These are phyloP conservation scores for Pythium scleroteichum DNA, from an alignment of 352 stramenopile genomes.

Conservation along the genomic window DNA sequence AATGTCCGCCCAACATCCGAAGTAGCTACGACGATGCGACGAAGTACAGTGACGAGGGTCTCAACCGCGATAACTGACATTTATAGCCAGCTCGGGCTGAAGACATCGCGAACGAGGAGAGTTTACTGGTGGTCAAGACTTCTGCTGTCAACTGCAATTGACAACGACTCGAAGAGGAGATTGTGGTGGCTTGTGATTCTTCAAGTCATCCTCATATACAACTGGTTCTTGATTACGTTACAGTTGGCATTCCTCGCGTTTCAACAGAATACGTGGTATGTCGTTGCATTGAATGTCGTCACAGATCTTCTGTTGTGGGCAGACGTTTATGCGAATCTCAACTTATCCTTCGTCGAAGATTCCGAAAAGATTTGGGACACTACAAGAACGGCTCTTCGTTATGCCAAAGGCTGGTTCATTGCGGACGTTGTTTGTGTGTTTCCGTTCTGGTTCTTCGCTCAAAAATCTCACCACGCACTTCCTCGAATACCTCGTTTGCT, in stretches of 20 bases:
- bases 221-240: constrained; percentile 54
- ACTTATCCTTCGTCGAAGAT: constrained; percentile 49
- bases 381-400: constrained; percentile 31
- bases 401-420: constrained; percentile 33
- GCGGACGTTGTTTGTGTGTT: constrained; percentile 51
- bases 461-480: constrained; percentile 18
- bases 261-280: constrained; percentile 30
- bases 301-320: constrained; percentile 46
- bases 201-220: constrained; percentile 51
- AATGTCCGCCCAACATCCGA: constrained; percentile 1
- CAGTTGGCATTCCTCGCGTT: constrained; percentile 42
- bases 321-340: constrained; percentile 61
- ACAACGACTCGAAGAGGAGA: constrained; percentile 37
- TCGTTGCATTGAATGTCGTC: constrained; percentile 36
- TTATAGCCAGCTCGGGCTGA: constrained; percentile 26
- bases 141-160: constrained; percentile 40
- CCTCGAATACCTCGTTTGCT: constrained; percentile 43
- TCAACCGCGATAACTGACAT: constrained; percentile 22
- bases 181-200: constrained; percentile 55
- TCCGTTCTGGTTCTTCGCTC: constrained; percentile 39
- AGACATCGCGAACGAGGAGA: not conserved
- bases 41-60: constrained; percentile 3
- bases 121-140: constrained; percentile 34
- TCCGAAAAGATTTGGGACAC: constrained; percentile 65
- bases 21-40: not conserved